These are phyloP conservation scores for Pisolithus microcarpus DNA, from an alignment of 768 basidiomycete species.

Conservation along the genomic window DNA sequence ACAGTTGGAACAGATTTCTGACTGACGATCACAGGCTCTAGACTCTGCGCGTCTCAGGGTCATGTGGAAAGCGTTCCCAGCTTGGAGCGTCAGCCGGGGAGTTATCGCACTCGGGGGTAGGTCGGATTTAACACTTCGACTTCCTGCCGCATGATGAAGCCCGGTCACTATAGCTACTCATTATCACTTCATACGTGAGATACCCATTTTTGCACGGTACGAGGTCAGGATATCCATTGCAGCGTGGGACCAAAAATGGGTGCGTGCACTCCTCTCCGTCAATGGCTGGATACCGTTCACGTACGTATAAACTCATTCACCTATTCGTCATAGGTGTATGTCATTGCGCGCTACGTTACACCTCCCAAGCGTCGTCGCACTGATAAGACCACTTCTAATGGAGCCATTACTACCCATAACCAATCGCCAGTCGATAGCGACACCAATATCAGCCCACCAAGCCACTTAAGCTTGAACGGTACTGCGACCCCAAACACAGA, in stretches of 20 bases:
- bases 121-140: background rate
- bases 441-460: slow-evolving; percentile 12
- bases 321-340: slow-evolving; percentile 41
- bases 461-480: slow-evolving; percentile 23
- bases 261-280: slow-evolving; percentile 23
- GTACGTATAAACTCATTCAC: background rate
- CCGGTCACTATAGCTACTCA: slow-evolving; percentile 43
- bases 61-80: slow-evolving; percentile 45
- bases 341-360: slow-evolving; percentile 58
- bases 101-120: slow-evolving; percentile 49
- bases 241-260: slow-evolving; percentile 79
- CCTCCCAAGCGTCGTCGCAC: slow-evolving; percentile 27
- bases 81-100: slow-evolving; percentile 52
- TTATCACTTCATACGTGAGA: slow-evolving; percentile 64
- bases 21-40: slow-evolving; percentile 26
- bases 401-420: background rate
- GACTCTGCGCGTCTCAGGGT: slow-evolving; percentile 45
- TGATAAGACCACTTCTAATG: slow-evolving; percentile 8
- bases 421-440: slow-evolving; percentile 7
- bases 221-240: slow-evolving; percentile 53
- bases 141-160: background rate
- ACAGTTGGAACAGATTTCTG: background rate
- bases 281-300: background rate
- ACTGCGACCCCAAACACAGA: slow-evolving; percentile 17
- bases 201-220: slow-evolving; percentile 53